phyloP scores from a whole-genome alignment of 805 yeast genomes.

The Yarrowia sp. region DNA sequence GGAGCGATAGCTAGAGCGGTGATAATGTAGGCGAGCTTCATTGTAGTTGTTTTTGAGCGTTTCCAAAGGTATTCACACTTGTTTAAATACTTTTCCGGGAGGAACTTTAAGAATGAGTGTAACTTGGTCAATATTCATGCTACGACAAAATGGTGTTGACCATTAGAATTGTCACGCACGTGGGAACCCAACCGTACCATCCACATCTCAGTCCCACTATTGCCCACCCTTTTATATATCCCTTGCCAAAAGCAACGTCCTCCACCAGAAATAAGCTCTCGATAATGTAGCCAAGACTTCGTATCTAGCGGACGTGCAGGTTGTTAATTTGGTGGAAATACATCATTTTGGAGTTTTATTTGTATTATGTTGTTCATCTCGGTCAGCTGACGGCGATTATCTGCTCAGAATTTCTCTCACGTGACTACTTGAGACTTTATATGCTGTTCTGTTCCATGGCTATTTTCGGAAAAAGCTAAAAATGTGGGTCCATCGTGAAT shows the following conservation, averaged over 20 bases:
- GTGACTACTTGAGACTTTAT: neutral
- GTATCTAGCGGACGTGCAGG: neutral
- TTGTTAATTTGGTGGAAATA: neutral
- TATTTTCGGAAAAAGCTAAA: neutral
- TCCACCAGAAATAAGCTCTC: neutral
- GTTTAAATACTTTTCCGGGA: neutral
- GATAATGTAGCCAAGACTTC: slow-evolving; percentile 19
- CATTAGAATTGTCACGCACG: neutral
- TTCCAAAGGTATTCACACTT: neutral
- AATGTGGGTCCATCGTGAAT: neutral
- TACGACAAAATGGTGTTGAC: neutral
- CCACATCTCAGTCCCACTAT: neutral
- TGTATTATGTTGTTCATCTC: neutral
- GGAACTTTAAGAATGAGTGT: too few relatives aligned
- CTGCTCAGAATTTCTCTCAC: neutral
- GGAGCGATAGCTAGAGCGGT: slow-evolving; percentile 16
- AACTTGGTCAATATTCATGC: neutral
- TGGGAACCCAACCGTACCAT: neutral
- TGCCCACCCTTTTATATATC: neutral
- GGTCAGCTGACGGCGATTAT: neutral
- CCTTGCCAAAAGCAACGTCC: neutral
- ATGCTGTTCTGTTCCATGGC: too few relatives aligned
- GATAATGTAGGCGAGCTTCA: slow-evolving; percentile 17
- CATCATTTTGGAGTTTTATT: too few relatives aligned
- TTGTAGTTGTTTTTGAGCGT: neutral